Percentiles rank a stretch among this genome's conserved stretches.
Evolutionary conservation across 148 eudicot species (phyloP).

Genomic region (Chenopodium album): DNA sequence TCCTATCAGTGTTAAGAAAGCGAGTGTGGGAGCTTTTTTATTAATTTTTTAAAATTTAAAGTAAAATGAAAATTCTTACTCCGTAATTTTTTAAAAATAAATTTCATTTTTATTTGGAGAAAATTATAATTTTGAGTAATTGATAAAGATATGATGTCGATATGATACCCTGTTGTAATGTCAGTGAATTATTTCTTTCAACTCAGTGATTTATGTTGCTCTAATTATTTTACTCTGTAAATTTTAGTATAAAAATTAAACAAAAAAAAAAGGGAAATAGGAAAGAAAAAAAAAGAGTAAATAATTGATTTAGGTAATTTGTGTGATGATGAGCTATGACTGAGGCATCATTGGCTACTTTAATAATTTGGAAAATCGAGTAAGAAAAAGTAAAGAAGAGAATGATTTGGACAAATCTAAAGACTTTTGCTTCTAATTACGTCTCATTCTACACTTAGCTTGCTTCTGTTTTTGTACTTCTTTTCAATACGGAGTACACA

Average conservation of each 20-base stretch:
- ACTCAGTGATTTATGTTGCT: neutral
- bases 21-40: constrained; percentile 22
- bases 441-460: constrained; percentile 9
- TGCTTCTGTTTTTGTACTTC: neutral
- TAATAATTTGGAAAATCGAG: constrained; percentile 24
- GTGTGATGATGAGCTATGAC: constrained; percentile 30
- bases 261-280: neutral
- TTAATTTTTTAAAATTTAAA: neutral
- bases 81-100: no score
- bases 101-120: neutral
- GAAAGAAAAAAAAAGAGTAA: neutral
- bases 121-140: neutral
- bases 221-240: neutral
- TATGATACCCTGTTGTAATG: constrained; percentile 23
- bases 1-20: constrained; percentile 30
- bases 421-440: constrained; percentile 13
- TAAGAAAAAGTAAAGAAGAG: neutral
- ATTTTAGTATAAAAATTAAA: neutral
- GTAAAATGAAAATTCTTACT: no score
- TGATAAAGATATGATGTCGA: constrained; percentile 18
- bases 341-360: constrained; percentile 35
- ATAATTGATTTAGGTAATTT: neutral
- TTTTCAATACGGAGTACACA: neutral
- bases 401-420: constrained; percentile 25
- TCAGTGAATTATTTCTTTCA: constrained; percentile 24